Conservation (phyloP, 345 rosid genomes). For the Firmiana major region DNA sequence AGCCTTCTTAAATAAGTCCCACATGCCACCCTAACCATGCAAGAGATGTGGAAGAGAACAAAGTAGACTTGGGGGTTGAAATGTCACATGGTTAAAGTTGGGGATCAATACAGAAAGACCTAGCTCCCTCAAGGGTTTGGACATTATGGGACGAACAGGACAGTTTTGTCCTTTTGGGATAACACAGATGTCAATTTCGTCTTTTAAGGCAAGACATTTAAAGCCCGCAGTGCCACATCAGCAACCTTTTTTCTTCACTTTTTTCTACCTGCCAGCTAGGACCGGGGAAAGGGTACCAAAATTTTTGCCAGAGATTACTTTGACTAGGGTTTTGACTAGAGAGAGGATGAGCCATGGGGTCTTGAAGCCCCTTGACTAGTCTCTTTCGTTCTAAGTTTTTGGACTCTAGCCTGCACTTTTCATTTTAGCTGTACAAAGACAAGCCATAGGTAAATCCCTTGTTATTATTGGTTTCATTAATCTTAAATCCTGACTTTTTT, state of each 20-base stretch:
- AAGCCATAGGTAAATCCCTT: not conserved
- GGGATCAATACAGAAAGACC: not conserved
- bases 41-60: not conserved
- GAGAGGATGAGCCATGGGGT: constrained; percentile 20
- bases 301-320: constrained; percentile 11
- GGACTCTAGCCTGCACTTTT: constrained; percentile 32
- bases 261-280: constrained; percentile 25
- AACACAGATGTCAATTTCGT: constrained; percentile 24
- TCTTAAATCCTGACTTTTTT: too few species aligned
- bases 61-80: too few species aligned
- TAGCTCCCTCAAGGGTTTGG: not conserved
- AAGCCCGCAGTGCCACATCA: constrained; percentile 18
- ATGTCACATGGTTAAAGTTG: too few species aligned
- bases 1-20: not conserved
- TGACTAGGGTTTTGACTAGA: constrained; percentile 33
- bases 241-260: not conserved
- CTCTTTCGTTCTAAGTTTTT: constrained; percentile 27
- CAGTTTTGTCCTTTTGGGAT: constrained; percentile 16
- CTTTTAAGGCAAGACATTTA: constrained; percentile 20
- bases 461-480: not conserved
- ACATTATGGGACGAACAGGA: constrained; percentile 15
- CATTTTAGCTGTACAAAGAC: not conserved
- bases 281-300: constrained; percentile 11
- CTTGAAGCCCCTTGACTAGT: constrained; percentile 23
- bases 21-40: not conserved